Conservation (phyloP, 2,329 filamentous ascomycete genomes). For the Diaporthe humulicola region DNA sequence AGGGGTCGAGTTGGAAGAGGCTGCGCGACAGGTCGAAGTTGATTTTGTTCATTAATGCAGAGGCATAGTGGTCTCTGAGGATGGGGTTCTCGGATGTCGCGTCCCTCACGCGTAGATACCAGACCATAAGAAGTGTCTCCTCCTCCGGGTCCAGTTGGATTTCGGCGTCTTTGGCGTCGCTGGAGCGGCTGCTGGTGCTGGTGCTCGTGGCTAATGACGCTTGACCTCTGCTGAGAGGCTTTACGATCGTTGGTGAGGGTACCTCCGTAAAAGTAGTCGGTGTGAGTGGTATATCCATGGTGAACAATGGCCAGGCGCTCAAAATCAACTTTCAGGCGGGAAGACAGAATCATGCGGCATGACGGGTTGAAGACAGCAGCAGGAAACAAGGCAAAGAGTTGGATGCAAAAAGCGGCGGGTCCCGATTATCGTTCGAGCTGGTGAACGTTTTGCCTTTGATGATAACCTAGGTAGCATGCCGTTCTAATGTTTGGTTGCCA, state of each 20-base stretch:
- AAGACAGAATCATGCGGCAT: background rate
- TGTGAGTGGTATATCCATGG: background rate
- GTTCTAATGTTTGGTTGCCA: background rate
- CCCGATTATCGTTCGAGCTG: background rate
- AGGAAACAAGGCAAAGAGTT: background rate
- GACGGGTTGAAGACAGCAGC: background rate
- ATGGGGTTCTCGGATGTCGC: constrained; percentile 36
- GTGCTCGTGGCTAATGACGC: background rate
- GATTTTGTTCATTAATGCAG: constrained; percentile 42
- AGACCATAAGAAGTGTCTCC: constrained; percentile 17
- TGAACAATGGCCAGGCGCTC: background rate
- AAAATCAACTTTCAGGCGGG: background rate
- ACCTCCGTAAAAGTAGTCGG: background rate
- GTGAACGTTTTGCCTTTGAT: constrained; percentile 2
- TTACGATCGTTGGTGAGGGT: constrained; percentile 1
- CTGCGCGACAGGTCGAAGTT: constrained; percentile 40
- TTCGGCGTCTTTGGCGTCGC: background rate
- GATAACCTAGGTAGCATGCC: background rate
- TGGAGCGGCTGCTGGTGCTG: constrained; percentile 8
- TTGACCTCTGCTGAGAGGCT: constrained; percentile 10
- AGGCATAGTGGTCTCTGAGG: constrained; percentile 41
- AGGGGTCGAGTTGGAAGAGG: constrained; percentile 39
- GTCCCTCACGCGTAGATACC: constrained; percentile 33
- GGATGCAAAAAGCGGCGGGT: background rate
- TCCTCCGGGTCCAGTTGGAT: constrained; percentile 28